A percentile compares a stretch with the other conserved stretches of the same genome.
These are phyloP conservation scores for Periglandula ipomoeae DNA, from an alignment of 2,329 filamentous ascomycete genomes.

Conservation along the genomic window DNA sequence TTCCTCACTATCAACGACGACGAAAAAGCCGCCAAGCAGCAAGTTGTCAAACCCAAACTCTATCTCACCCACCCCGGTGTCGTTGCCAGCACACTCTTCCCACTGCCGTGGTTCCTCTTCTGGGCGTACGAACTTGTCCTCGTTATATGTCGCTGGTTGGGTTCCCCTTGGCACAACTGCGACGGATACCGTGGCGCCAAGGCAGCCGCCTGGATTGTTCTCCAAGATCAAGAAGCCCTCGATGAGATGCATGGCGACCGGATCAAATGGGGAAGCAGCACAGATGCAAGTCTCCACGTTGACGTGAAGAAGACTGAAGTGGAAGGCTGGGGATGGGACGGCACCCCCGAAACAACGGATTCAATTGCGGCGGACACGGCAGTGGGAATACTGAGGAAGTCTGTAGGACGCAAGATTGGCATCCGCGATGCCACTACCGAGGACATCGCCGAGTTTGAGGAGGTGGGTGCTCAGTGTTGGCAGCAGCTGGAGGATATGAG, in stretches of 20 bases:
- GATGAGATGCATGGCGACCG: conserved; percentile 45
- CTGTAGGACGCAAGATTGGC: conserved; percentile 49
- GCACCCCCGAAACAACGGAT: conserved; percentile 39
- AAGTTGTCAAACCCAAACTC: conserved; percentile 43
- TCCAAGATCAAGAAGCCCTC: conserved; percentile 55
- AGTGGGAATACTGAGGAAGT: conserved; percentile 38
- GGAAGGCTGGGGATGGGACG: conserved; percentile 73
- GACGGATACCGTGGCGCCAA: conserved; percentile 68
- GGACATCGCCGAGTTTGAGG: conserved; percentile 51
- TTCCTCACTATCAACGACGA: conserved; percentile 39
- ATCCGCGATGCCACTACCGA: conserved; percentile 52
- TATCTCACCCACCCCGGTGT: conserved; percentile 84
- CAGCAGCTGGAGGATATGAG: conserved; percentile 63
- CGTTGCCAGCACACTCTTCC: conserved; percentile 72
- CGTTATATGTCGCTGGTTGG: conserved; percentile 64
- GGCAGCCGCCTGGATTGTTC: conserved; percentile 68
- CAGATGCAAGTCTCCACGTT: conserved; percentile 46
- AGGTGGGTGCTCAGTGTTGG: conserved; percentile 54
- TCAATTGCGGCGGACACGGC: conserved; percentile 33
- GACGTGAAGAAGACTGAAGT: conserved; percentile 71
- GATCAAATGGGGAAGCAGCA: conserved; percentile 79
- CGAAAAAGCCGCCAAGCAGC: conserved; percentile 6
- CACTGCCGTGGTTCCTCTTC: conserved; percentile 60
- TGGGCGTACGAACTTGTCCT: conserved; percentile 60
- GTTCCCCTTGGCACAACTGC: conserved; percentile 81